Evolutionary conservation across 1,284 basidiomycete species (phyloP), one percentile per base, ranked within the genome.

Genomic region (Rhodofomes roseus): DNA sequence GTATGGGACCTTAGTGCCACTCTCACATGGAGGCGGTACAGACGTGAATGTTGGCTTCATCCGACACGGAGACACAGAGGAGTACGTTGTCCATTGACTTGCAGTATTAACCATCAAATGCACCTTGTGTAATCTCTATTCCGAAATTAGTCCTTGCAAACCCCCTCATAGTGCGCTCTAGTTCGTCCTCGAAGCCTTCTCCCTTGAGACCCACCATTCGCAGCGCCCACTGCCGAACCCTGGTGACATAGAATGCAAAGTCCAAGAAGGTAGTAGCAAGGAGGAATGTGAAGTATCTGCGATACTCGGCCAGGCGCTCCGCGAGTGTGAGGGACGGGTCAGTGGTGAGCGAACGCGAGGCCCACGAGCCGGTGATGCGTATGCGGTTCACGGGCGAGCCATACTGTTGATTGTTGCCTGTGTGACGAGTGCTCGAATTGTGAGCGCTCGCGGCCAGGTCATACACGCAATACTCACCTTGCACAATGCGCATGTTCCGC

Each of bases 351-450:
- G 84, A 83, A 22, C 77, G 77, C 1, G 86, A 87, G 7, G 87
- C 89, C 81, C 83, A 85, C 65, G 81, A 81, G 0, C 89, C 92
- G 0, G 87, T 92, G 57, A 94, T 89, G 71, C 92, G 93, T 72
- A 96, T 87, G 22, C 93, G 84, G 67, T 95, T 94, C 0, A 93
- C 89, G 0, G 93, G 93, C 2, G 90, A 90, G 23, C 90, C 90
- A 27, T 94, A 82, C 1, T 81, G 77, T 70, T 92, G 88, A 66
- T 91, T 91, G 71, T 92, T 91, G 20, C 85, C 83, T 84, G 59
- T 27, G 57, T 12, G 31, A 8, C 27, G 20, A 37, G 48, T 51
- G 37, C 37, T 9, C 7, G n/a, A 2, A 34, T 11, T 22, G 55
- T 60, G 5, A 53, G 56, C 23, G 22, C n/a, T 25, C 44, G 44